phyloP scores from a whole-genome alignment of 148 eudicot genomes.

The Rhododendron kiyosumense region DNA sequence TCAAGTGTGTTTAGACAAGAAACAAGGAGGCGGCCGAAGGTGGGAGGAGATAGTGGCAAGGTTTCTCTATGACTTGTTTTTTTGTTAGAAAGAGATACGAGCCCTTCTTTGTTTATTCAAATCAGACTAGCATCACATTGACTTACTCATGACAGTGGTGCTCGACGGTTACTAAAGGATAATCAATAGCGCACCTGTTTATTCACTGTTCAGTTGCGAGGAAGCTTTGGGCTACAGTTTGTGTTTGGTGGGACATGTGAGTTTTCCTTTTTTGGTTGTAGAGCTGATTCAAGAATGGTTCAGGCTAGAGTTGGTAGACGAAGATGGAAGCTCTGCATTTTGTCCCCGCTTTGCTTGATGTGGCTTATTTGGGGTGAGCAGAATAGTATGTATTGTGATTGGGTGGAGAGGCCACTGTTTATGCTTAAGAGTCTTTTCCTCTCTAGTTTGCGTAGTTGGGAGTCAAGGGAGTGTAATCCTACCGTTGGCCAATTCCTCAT shows the following conservation, averaged over 20 bases:
- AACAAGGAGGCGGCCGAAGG: too few relatives aligned
- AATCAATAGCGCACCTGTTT: neutral
- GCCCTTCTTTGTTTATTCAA: too few relatives aligned
- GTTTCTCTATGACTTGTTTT: too few relatives aligned
- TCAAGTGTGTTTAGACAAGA: too few relatives aligned
- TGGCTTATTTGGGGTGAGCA: neutral
- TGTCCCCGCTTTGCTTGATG: neutral
- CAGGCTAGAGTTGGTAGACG: neutral
- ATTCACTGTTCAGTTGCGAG: neutral
- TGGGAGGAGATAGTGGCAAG: too few relatives aligned
- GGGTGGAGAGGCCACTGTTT: neutral
- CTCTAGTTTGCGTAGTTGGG: neutral
- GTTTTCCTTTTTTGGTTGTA: neutral
- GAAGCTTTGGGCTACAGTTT: neutral
- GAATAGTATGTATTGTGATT: neutral
- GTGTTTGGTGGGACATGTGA: neutral
- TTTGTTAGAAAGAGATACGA: too few relatives aligned
- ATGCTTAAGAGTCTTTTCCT: neutral
- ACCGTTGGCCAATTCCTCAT: neutral
- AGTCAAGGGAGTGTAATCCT: neutral
- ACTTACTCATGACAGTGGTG: too few relatives aligned
- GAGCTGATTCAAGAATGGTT: neutral
- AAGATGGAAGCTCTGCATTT: neutral
- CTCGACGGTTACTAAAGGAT: neutral
- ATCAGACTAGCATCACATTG: too few relatives aligned